A percentile compares a stretch with the other conserved stretches of the same genome.
Evolutionary conservation across 23 red algal genomes (phyloP).

Genomic region (Gracilariopsis chorda): DNA sequence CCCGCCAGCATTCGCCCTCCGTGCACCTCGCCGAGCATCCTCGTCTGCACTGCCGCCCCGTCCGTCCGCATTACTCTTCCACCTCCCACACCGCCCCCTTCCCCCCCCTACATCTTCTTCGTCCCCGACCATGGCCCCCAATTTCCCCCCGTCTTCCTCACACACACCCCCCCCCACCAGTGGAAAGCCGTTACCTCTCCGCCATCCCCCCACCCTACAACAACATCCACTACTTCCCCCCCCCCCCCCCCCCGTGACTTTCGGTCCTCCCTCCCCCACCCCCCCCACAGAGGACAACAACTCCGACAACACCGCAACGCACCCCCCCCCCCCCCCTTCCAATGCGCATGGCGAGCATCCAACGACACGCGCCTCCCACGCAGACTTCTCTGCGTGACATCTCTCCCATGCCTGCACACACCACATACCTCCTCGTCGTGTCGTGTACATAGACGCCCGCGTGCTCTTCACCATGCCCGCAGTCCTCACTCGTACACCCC

Average conservation of each 20-base stretch:
- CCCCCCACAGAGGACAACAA: neutral
- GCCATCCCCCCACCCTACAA: neutral
- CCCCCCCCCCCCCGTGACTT: too few species aligned
- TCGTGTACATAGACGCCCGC: too few species aligned
- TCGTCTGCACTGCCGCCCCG: too few species aligned
- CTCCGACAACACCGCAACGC: neutral
- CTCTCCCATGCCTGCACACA: too few species aligned
- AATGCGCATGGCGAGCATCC: too few species aligned
- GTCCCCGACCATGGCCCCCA: neutral
- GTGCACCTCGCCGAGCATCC: too few species aligned
- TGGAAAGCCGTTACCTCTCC: neutral
- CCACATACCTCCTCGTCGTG: too few species aligned
- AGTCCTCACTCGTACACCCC: too few species aligned
- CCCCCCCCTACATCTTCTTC: neutral
- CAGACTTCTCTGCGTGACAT: too few species aligned
- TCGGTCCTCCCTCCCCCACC: neutral
- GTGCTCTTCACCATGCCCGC: too few species aligned
- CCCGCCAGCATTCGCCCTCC: too few species aligned
- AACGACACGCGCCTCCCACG: too few species aligned
- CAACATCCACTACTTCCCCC: neutral
- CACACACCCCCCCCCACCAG: neutral
- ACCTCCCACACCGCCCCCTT: neutral
- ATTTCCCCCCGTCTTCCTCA: neutral
- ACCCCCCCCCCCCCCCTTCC: neutral
- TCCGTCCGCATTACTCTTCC: neutral